Base-by-base conservation (phyloP, 2,329 filamentous ascomycete species). In the Aureobasidium namibiae region DNA sequence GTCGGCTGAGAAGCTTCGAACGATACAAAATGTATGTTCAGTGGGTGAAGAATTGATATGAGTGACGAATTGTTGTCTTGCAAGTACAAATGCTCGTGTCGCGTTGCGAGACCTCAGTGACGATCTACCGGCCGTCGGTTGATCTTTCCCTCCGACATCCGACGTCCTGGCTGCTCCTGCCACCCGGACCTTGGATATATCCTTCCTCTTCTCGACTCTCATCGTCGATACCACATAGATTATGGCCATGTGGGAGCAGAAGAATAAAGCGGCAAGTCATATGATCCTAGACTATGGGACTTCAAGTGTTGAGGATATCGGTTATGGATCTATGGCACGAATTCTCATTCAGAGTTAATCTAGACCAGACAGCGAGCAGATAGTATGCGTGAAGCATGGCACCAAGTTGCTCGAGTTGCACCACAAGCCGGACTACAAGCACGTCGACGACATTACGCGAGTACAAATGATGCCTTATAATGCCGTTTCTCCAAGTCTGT, bases 51-150 rank as follows among this genome's bases (percentile, higher is more conserved):
- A 11, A 45, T 34, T n/a, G n/a, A n/a, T n/a, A 1, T 45, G 29
- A 34, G 23, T 45, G 39, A 36, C 4, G 10, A 11, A 3, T 33
- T 45, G 23, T 26, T 56, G 39, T 45, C 29, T 45, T 34, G 16
- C 38, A 44, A 2, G 50, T 14, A 36, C 50, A 42, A 21, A 16
- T 54, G 23, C 7, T n/a, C 26, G 16, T 56, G 52, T 56, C 52
- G 39, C 50, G 31, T 23, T 36, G 31, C 48, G 4, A 56, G 52
- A 56, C 39, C 52, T 56, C 52, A 24, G n/a, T 56, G 38, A 56
- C 38, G 41, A 44, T 16, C 29, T 33, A 16, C 33, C 44, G 44
- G 34, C 9, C 4, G 18, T 34, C 52, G 52, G 52, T 14, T 7
- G 18, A 56, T 14, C 26, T n/a, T 54, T 23, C 21, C 33, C n/a